Base-by-base conservation (phyloP, 345 rosid species). In the Gossypium stocksii region DNA sequence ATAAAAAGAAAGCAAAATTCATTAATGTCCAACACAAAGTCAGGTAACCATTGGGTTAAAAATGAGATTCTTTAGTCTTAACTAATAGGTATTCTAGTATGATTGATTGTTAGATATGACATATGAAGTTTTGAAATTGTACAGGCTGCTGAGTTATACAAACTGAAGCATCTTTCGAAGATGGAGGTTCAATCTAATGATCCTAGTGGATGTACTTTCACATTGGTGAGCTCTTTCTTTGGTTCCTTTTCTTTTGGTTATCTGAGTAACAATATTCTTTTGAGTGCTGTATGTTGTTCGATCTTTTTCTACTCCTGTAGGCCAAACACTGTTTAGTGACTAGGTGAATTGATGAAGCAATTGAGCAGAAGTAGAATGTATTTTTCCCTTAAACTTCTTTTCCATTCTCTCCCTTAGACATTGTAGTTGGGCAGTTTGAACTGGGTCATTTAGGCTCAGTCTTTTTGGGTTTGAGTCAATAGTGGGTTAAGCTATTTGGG, bases 161-260 rank as follows among this genome's bases (percentile, higher is more conserved):
- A 95, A 81, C 89, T 95, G 74, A 95, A 91, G 90, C 98, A 93
- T 90, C 97, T 95, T 66, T 80, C 96, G 6, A 91, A 93, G 79
- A 87, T 95, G 82, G 99, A 95, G 89, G 99, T 95, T 84, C 80
- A 89, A 80, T 80, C 93, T 67, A 93, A 90, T 82, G 99, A 95
- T 80, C 97, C 98, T 61, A 95, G 97, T 83, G 99, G 98, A 73
- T 95, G 99, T 81, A 90, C 97, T 54, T 93, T 95, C 80, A 91
- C 92, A 67, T 81, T 95, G 93, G 98, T 93, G 90, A 85, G 82
- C 68, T 72, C 43, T 59, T 59, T 72, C 20, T 44, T 66, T 19
- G 2, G 1, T 34, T 34, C 46, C 46, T 16, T 38, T 34, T 34
- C 38, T 29, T 62, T 64, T 41, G 68, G n/a, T 67, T 67, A 15